Evolutionary conservation across 768 basidiomycete species (phyloP), one percentile per base, ranked within the genome.

Genomic region (Auricularia auricula-judae): DNA sequence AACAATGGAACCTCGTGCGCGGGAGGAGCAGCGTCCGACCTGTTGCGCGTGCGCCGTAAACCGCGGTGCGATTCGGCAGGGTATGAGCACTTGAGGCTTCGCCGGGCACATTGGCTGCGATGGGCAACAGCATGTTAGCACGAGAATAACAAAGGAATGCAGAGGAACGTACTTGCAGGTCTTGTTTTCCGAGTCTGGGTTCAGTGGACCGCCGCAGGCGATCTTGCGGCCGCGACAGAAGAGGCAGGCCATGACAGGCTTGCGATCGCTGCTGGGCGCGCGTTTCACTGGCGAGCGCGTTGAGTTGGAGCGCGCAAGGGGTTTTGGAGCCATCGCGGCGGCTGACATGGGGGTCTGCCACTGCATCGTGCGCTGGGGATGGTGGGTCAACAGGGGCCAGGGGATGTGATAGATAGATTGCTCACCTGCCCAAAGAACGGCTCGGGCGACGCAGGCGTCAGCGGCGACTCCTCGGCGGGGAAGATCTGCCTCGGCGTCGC

Each of bases 151-250:
- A 61, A 63, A 63, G 58, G 62, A 63, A 42, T 35, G 63, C 61
- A 64, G 14, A 14, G 39, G 8, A 18, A 80, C 86, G 78, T 68
- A 86, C 86, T 86, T 86, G 85, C 86, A 87, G 76, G 66, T 84
- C 82, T 61, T 76, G 75, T 67, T 81, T 83, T 8, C 79, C 81
- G 0, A 81, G 78, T 62, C 65, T 63, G 5, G 69, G 73, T 61
- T 29, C 16, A 36, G 23, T 14, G 39, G 23, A 61, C 44, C 51
- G 0, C 86, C 86, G 66, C 86, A 87, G 8, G 86, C 86, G 61
- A 87, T 87, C 74, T 87, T 87, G 51, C 86, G 77, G 4, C 84
- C 84, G 47, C 86, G 78, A 70, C 86, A 87, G 69, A 87, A 87
- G 4, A 85, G 74, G 67, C 86, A 86, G 1, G 86, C 86, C 1